These are phyloP conservation scores for Solanum arcanum DNA, from an alignment of 257 asterid genomes.

Conservation along the genomic window DNA sequence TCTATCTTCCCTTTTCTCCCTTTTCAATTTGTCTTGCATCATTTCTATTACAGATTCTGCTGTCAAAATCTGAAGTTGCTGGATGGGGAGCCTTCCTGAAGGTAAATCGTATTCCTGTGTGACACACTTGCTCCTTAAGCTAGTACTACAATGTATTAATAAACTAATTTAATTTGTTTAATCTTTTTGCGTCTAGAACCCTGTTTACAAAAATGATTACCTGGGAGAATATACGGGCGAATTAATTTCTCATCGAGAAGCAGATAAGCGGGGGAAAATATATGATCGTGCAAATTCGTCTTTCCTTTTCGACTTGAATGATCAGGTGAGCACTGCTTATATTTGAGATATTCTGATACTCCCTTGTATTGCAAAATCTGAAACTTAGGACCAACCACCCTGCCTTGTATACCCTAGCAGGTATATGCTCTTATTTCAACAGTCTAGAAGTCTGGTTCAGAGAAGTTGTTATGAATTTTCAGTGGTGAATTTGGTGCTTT, in stretches of 20 bases:
- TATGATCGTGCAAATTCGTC: slow-evolving; percentile 92
- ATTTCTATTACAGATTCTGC: slow-evolving; percentile 43
- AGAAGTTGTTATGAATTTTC: neutral
- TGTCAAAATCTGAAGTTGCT: slow-evolving; percentile 79
- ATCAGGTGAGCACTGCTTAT: slow-evolving; percentile 41
- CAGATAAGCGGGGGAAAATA: slow-evolving; percentile 94
- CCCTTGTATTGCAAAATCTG: neutral
- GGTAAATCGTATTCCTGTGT: slow-evolving; percentile 24
- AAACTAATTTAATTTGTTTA: neutral
- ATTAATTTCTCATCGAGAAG: slow-evolving; percentile 88
- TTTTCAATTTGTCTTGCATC: neutral
- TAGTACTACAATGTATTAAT: neutral
- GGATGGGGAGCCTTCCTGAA: slow-evolving; percentile 99
- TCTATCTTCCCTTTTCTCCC: neutral
- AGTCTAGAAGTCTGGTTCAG: neutral
- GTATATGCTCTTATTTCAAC: neutral
- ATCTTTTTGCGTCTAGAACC: slow-evolving; percentile 31
- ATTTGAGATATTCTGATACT: neutral
- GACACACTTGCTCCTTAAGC: neutral
- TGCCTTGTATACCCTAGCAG: neutral
- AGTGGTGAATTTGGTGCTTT: neutral
- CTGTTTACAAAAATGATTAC: slow-evolving; percentile 85
- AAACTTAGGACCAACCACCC: neutral
- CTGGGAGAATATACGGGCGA: slow-evolving; percentile 98
- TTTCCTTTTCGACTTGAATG: slow-evolving; percentile 86